phyloP scores from a whole-genome alignment of 768 basidiomycete species.

The Podaxis pistillaris region DNA sequence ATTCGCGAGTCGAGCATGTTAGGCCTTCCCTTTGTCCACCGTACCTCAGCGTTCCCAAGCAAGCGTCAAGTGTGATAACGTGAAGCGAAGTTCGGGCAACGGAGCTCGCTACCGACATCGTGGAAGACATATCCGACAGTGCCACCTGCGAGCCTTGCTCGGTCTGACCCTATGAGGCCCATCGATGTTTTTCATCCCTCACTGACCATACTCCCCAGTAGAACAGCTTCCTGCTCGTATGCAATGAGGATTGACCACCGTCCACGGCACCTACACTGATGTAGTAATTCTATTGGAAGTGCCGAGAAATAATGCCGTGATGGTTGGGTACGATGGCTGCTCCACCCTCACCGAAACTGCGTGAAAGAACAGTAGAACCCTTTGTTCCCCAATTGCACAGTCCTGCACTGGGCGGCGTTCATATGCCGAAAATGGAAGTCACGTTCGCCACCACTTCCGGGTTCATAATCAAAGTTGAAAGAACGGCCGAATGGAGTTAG shows the following conservation, averaged over 20 bases:
- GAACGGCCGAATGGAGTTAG: constrained; percentile 1
- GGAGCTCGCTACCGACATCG: neutral
- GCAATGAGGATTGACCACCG: neutral
- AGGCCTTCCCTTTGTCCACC: neutral
- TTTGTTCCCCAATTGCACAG: constrained; percentile 1
- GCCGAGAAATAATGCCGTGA: neutral
- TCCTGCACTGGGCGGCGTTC: neutral
- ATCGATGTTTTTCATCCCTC: neutral
- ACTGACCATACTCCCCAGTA: neutral
- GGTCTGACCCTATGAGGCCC: neutral
- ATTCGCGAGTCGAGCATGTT: neutral
- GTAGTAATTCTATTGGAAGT: neutral
- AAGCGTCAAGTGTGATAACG: neutral
- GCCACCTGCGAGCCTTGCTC: neutral
- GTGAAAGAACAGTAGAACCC: neutral
- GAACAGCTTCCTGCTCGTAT: neutral
- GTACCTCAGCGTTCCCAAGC: neutral
- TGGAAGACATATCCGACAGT: neutral
- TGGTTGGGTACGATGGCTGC: neutral
- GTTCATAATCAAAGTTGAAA: neutral
- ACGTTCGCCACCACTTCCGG: neutral
- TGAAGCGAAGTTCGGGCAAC: neutral
- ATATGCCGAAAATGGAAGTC: constrained; percentile 2
- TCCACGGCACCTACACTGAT: neutral
- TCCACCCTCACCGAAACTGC: neutral